Base-by-base conservation (phyloP, 768 basidiomycete genomes). In the Boletus pseudo-olivaceus region DNA sequence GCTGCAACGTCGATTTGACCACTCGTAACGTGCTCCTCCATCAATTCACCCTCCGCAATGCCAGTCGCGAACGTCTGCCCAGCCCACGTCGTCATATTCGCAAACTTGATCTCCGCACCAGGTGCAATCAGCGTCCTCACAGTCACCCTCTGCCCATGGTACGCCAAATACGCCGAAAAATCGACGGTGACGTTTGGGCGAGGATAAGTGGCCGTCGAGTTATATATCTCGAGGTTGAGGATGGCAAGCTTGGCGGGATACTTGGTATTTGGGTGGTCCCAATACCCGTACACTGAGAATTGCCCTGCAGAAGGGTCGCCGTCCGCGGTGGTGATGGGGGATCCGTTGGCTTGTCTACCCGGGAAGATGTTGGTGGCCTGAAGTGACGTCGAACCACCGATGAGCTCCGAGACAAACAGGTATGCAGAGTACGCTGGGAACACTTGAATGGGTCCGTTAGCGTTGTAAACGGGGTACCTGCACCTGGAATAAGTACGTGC, bases 341-440 rank as follows among this genome's bases (percentile, higher is more conserved):
- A 81, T 15, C 79, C 80, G 51, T 82, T 80, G 27, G 66, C 61
- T 60, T 82, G 78, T 57, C 78, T 68, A 12, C 79, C 79, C 3
- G 79, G 81, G 55, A 75, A 82, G 12, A 82, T 67, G 59, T 81
- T 81, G 27, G 78, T 67, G 12, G 80, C 75, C 33, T 68, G 74
- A 11, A 78, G 66, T 9, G 74, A 68, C 29, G 69, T 75, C 4
- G 80, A 81, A 30, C 63, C 63, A 2, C 75, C 78, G 19, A 81
- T 68, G 3, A 78, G 68, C 56, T 82, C 81, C 14, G 76, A 65
- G 49, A 81, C 67, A 56, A 81, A 81, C 11, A 82, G 65, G 53
- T 80, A 80, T n/a, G 80, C 71, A 5, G 73, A 74, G 51, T 81
- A 81, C n/a, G 78, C 72, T 1, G 80, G 81, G 66, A 81, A 79